Conservation (phyloP, 2,329 filamentous ascomycete genomes). For the Colletotrichum lentis region DNA sequence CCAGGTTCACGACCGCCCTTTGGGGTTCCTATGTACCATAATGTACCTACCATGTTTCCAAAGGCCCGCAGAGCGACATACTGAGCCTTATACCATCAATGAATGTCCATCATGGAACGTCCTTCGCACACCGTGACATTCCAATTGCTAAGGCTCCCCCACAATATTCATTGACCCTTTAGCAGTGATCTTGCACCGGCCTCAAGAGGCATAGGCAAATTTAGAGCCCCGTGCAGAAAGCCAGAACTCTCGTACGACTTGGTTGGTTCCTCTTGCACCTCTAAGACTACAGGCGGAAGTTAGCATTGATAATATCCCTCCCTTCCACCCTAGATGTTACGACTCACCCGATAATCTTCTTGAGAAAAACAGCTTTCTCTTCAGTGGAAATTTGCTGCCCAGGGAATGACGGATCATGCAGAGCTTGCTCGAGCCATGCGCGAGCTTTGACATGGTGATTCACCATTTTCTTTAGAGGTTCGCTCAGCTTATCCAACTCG, state of each 20-base stretch:
- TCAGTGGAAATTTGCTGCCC: conserved; percentile 64
- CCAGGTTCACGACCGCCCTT: too few relatives aligned
- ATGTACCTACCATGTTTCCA: neutral
- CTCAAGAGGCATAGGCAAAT: conserved; percentile 67
- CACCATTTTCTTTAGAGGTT: conserved; percentile 75
- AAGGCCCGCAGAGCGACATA: neutral
- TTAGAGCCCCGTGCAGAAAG: conserved; percentile 69
- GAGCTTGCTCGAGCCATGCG: conserved; percentile 68
- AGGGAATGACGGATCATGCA: conserved; percentile 65
- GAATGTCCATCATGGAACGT: neutral
- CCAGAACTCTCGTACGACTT: conserved; percentile 77
- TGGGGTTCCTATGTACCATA: conserved; percentile 11
- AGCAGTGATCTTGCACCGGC: neutral
- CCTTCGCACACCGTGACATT: neutral
- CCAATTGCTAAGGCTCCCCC: neutral
- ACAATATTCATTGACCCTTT: neutral
- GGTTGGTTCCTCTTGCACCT: conserved; percentile 70
- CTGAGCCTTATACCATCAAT: neutral
- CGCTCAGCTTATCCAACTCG: conserved; percentile 74
- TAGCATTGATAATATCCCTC: neutral
- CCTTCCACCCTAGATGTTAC: neutral
- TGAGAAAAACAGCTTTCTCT: conserved; percentile 71
- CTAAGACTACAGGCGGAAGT: conserved; percentile 59
- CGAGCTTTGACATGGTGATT: conserved; percentile 63
- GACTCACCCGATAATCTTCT: conserved; percentile 70